Conservation (phyloP, 345 rosid genomes). For the Passiflora organensis region DNA sequence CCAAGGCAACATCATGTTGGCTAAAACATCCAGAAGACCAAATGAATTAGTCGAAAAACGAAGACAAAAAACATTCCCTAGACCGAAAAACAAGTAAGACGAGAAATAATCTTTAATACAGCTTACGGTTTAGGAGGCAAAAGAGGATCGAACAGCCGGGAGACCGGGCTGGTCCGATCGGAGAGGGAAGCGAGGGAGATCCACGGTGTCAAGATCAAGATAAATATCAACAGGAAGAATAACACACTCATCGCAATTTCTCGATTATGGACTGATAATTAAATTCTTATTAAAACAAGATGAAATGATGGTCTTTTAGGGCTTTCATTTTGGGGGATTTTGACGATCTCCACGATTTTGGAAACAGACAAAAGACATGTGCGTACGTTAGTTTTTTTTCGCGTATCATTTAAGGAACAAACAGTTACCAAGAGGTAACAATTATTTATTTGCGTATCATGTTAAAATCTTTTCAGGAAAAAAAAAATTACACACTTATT, state of each 20-base stretch:
- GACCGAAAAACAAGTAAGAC: not conserved
- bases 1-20: conserved; percentile 32
- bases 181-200: conserved; percentile 34
- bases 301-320: too few species aligned
- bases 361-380: too few species aligned
- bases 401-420: too few species aligned
- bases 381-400: too few species aligned
- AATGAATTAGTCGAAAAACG: conserved; percentile 11
- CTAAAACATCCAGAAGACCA: conserved; percentile 7
- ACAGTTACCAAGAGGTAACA: too few species aligned
- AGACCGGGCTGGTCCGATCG: conserved; percentile 13
- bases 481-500: too few species aligned
- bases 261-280: too few species aligned
- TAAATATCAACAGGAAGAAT: conserved; percentile 27
- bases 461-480: too few species aligned
- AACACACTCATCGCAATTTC: conserved; percentile 35
- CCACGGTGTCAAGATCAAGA: conserved; percentile 32
- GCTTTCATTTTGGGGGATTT: not conserved
- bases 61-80: not conserved
- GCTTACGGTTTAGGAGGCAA: conserved; percentile 43
- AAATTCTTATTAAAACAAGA: too few species aligned
- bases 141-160: conserved; percentile 23
- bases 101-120: not conserved
- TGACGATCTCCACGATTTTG: too few species aligned
- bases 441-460: too few species aligned